phyloP scores from a whole-genome alignment of 129 eudicot species.

The Ambrosia artemisiifolia region DNA sequence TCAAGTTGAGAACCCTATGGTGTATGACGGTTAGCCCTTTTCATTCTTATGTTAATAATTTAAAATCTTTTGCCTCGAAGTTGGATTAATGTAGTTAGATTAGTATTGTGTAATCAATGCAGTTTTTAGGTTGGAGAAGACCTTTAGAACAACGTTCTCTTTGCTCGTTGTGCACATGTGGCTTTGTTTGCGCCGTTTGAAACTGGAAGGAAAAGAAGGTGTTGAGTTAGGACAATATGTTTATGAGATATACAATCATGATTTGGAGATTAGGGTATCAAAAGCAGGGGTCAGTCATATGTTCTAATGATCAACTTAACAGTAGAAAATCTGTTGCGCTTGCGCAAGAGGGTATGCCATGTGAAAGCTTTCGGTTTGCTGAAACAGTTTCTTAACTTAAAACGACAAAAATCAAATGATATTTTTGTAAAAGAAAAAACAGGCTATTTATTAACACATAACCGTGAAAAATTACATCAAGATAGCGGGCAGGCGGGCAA shows the following conservation, averaged over 20 bases:
- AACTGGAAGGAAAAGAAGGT: constrained; percentile 74
- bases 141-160: constrained; percentile 73
- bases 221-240: constrained; percentile 78
- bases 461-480: too few relatives aligned
- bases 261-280: constrained; percentile 74
- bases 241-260: constrained; percentile 82
- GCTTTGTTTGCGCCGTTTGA: constrained; percentile 80
- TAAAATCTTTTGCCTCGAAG: background rate
- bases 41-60: constrained; percentile 1
- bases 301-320: background rate
- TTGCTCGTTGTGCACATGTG: constrained; percentile 90
- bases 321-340: background rate
- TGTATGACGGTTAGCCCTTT: constrained; percentile 57
- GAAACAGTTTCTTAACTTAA: too few relatives aligned
- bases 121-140: constrained; percentile 87
- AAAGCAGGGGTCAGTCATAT: constrained; percentile 75
- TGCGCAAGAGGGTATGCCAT: too few relatives aligned
- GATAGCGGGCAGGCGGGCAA: too few relatives aligned
- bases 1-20: constrained; percentile 65
- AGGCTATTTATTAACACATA: too few relatives aligned
- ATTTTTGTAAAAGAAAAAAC: too few relatives aligned
- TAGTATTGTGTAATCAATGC: constrained; percentile 30
- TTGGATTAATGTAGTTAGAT: too few relatives aligned
- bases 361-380: too few relatives aligned
- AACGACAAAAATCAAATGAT: too few relatives aligned